Conservation (phyloP, 352 stramenopile genomes). For the Phytophthora citrophthora region DNA sequence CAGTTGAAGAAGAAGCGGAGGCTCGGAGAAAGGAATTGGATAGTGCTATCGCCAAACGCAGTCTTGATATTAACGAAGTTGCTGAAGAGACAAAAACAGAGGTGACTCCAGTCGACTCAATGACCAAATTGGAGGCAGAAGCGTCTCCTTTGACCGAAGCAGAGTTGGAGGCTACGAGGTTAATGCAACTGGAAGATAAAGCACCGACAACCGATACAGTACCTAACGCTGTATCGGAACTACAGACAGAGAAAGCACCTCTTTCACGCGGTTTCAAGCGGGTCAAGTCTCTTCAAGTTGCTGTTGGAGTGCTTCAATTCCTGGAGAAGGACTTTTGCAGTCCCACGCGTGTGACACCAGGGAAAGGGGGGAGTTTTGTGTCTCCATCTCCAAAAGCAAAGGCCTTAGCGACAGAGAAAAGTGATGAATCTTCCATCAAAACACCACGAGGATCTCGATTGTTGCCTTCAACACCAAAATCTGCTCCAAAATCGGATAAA, state of each 20-base stretch:
- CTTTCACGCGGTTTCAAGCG: constrained; percentile 35
- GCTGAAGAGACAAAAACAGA: constrained; percentile 4
- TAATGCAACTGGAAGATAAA: constrained; percentile 29
- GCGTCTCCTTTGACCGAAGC: constrained; percentile 3
- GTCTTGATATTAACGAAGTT: constrained; percentile 51
- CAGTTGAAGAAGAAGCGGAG: constrained; percentile 77
- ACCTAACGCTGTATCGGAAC: background rate
- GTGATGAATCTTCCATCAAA: background rate
- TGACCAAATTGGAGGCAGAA: background rate
- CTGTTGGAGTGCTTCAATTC: constrained; percentile 64
- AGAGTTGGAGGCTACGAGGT: constrained; percentile 2
- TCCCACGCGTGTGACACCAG: constrained; percentile 31
- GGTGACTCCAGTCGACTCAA: background rate
- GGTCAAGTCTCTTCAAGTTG: constrained; percentile 68
- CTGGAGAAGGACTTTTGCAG: constrained; percentile 81
- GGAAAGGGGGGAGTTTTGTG: constrained; percentile 7
- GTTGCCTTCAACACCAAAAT: constrained; percentile 8
- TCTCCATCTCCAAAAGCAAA: constrained; percentile 8
- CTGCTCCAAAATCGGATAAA: constrained; percentile 2
- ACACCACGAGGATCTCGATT: constrained; percentile 12
- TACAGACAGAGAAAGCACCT: background rate
- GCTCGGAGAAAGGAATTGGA: constrained; percentile 66
- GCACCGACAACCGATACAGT: background rate
- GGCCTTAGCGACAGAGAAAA: background rate
- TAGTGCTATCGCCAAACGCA: constrained; percentile 64